Percentiles rank a stretch among this genome's conserved stretches.
Evolutionary conservation across 805 yeast genomes (phyloP).

Genomic region (Pichia cabralensis): DNA sequence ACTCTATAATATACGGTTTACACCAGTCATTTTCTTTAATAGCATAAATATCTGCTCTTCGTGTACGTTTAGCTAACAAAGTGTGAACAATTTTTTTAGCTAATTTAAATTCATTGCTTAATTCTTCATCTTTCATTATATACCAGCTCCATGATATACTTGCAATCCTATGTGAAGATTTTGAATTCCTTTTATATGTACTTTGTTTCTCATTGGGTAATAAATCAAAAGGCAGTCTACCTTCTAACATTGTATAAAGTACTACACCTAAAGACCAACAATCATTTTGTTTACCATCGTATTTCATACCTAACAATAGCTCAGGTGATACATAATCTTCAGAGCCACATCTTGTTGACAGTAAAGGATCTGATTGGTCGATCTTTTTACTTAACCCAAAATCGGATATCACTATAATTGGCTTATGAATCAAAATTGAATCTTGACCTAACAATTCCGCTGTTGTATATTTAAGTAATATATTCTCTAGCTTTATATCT

Average conservation of each 20-base stretch:
- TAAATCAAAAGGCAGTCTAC: constrained; percentile 85
- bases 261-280: constrained; percentile 94
- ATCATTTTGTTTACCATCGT: constrained; percentile 87
- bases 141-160: constrained; percentile 89
- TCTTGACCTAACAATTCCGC: constrained; percentile 21
- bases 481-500: constrained; percentile 84
- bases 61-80: constrained; percentile 37
- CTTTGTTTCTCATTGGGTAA: constrained; percentile 47
- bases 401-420: constrained; percentile 61
- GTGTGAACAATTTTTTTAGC: constrained; percentile 43
- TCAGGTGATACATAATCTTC: constrained; percentile 97
- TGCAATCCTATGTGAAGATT: constrained; percentile 83
- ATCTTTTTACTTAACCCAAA: constrained; percentile 78
- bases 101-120: constrained; percentile 15
- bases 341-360: constrained; percentile 89
- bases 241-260: constrained; percentile 75
- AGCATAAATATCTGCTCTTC: constrained; percentile 8
- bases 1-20: constrained; percentile 5
- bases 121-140: constrained; percentile 28
- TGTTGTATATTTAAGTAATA: constrained; percentile 35
- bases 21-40: constrained; percentile 26
- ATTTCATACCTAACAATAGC: constrained; percentile 76
- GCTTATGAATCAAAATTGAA: constrained; percentile 6
- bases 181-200: constrained; percentile 37
- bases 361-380: constrained; percentile 46